A percentile compares a stretch with the other conserved stretches of the same genome.
Conservation (phyloP, 1,284 basidiomycete species). For the Xerocomus cyaneibrunnescens region DNA sequence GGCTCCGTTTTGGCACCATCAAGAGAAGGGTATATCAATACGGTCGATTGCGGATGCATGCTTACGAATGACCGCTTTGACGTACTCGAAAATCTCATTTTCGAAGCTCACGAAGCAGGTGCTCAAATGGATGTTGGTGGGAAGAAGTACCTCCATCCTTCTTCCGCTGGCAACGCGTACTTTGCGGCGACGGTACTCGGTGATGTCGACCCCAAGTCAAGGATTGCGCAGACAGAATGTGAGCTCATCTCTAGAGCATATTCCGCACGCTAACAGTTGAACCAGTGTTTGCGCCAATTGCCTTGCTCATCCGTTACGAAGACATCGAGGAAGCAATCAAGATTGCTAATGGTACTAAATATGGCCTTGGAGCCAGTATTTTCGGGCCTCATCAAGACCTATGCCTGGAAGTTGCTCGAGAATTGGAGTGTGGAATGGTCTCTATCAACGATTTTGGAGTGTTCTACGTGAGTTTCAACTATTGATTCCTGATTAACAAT, state of each 20-base stretch:
- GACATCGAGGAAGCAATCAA: conserved; percentile 79
- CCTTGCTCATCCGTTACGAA: conserved; percentile 80
- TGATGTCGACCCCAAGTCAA: conserved; percentile 73
- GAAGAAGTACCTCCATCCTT: conserved; percentile 60
- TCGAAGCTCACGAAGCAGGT: conserved; percentile 70
- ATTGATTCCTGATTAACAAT: conserved; percentile 1
- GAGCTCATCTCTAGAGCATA: conserved; percentile 27
- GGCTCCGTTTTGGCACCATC: conserved; percentile 67
- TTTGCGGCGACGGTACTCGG: conserved; percentile 88
- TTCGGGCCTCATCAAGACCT: conserved; percentile 81
- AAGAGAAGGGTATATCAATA: conserved; percentile 63
- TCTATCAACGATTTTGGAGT: conserved; percentile 94
- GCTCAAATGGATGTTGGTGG: conserved; percentile 73
- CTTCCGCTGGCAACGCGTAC: conserved; percentile 70
- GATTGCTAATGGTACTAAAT: conserved; percentile 84
- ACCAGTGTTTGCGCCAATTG: conserved; percentile 89
- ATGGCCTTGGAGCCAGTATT: conserved; percentile 94
- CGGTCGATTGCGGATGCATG: conserved; percentile 83
- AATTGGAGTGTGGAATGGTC: conserved; percentile 93
- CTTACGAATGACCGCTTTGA: conserved; percentile 70
- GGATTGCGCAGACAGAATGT: conserved; percentile 81
- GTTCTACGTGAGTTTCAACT: conserved; percentile 69
- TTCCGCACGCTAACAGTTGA: conserved; percentile 12
- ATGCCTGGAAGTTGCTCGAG: conserved; percentile 75
- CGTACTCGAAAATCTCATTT: conserved; percentile 69